Evolutionary conservation across 2,329 filamentous ascomycete genomes (phyloP), one percentile per base, ranked within the genome.

Genomic region (Paecilomyces sp.): DNA sequence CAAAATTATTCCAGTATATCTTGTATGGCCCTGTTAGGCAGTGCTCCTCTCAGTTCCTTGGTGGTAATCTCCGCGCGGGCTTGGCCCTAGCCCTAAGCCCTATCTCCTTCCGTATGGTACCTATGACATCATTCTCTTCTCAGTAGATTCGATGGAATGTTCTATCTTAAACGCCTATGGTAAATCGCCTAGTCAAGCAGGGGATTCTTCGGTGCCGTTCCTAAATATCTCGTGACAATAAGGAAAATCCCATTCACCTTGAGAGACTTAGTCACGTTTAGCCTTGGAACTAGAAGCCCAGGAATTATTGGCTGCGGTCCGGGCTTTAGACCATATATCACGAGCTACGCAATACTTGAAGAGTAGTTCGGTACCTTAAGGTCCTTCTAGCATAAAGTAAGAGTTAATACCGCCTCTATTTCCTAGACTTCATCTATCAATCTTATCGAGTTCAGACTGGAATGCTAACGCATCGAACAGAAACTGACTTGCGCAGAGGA

Each of bases 81-180:
- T n/a, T 12, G 25, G 47, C 56, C 56, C 56, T 57, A 57, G 30
- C 28, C 56, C 41, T 30, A 31, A 51, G 56, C 41, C 56, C 56
- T 57, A 57, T 53, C 31, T 18, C 8, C 41, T 47, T 18, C 41
- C 31, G 15, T n/a, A 15, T 41, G 3, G 36, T 41, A 57, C 22
- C 22, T 22, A 22, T 57, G 28, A 57, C 56, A 57, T 57, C 56
- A 57, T 33, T 41, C 30, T 41, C 56, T 31, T 50, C 18, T 57
- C 56, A 57, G 18, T 6, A 15, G 15, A 24, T 25, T 31, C 6
- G 6, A 18, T 28, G 47, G 36, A 50, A 34, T 30, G 34, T n/a
- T 33, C 25, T n/a, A 33, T 13, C 31, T 52, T 34, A 9, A 28
- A 31, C 18, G 18, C 3, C 15, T 22, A n/a, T n/a, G n/a, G n/a